Percentiles rank a stretch among this genome's conserved stretches.
Evolutionary conservation across 805 yeast genomes (phyloP).

Genomic region (Barnettozyma wickerhamii): DNA sequence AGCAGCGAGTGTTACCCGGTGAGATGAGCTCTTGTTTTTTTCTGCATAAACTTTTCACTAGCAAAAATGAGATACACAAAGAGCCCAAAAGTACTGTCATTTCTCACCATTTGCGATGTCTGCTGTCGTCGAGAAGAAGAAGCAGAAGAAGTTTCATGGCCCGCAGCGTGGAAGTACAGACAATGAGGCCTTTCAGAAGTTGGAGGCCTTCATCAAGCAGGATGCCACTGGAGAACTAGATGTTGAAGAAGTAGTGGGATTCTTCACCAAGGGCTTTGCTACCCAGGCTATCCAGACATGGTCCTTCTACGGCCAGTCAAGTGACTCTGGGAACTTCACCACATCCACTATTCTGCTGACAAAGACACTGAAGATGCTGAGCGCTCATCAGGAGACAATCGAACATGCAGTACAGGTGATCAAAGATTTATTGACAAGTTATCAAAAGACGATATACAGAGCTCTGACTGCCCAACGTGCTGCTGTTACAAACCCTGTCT

Average conservation of each 20-base stretch:
- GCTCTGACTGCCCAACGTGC: slow-evolving; percentile 57
- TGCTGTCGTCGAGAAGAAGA: background rate
- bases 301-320: slow-evolving; percentile 41
- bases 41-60: background rate
- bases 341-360: slow-evolving; percentile 39
- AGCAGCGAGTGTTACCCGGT: slow-evolving; percentile 4
- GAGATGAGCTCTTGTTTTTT: slow-evolving; percentile 7
- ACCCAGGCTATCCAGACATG: slow-evolving; percentile 40
- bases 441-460: slow-evolving; percentile 63
- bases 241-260: slow-evolving; percentile 23
- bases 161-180: background rate
- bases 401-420: slow-evolving; percentile 37
- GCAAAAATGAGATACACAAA: background rate
- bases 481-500: slow-evolving; percentile 53
- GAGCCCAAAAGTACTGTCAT: too few species aligned
- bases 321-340: slow-evolving; percentile 50
- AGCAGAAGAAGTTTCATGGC: background rate
- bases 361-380: slow-evolving; percentile 28
- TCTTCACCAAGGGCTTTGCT: slow-evolving; percentile 32
- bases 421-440: slow-evolving; percentile 47
- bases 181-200: slow-evolving; percentile 14
- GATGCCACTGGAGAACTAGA: slow-evolving; percentile 7
- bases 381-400: slow-evolving; percentile 15
- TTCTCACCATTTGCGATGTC: too few species aligned
- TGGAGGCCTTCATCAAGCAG: slow-evolving; percentile 12